A percentile compares a stretch with the other conserved stretches of the same genome.
Evolutionary conservation across 352 stramenopile species (phyloP).

Genomic region (Pythium brassicae): DNA sequence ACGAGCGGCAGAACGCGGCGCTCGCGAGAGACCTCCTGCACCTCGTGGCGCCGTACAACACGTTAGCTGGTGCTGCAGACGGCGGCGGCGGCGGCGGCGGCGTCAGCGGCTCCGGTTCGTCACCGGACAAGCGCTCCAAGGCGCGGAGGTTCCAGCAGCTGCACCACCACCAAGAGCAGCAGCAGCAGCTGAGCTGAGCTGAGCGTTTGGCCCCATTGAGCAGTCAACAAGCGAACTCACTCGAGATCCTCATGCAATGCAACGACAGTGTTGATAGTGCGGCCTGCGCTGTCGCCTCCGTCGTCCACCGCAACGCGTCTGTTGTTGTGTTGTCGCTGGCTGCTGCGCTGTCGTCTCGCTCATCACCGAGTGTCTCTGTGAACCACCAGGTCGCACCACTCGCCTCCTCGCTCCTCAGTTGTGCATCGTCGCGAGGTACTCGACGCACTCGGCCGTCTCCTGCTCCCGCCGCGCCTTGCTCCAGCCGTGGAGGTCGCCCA

Average conservation of each 20-base stretch:
- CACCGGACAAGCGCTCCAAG: slow-evolving; percentile 15
- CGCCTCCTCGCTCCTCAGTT: slow-evolving; percentile 21
- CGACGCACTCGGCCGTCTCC: slow-evolving; percentile 70
- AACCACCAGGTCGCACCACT: too few relatives aligned
- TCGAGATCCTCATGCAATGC: too few relatives aligned
- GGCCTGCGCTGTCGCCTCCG: too few relatives aligned
- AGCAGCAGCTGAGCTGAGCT: slow-evolving; percentile 3
- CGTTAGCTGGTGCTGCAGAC: neutral
- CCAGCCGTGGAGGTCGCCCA: slow-evolving; percentile 89
- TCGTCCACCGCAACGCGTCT: too few relatives aligned
- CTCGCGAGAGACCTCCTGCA: slow-evolving; percentile 60
- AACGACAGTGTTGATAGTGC: too few relatives aligned
- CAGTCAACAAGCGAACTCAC: too few relatives aligned
- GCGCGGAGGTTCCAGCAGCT: slow-evolving; percentile 14
- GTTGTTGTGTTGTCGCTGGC: too few relatives aligned
- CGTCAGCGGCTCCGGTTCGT: neutral
- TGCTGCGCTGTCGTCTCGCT: too few relatives aligned
- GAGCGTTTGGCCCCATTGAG: neutral
- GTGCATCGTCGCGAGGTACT: slow-evolving; percentile 86
- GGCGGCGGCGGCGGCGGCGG: too few relatives aligned
- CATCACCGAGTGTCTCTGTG: too few relatives aligned
- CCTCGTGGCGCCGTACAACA: slow-evolving; percentile 51
- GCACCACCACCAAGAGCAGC: slow-evolving; percentile 10
- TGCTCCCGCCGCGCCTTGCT: slow-evolving; percentile 65
- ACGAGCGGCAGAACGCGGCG: slow-evolving; percentile 31